Evolutionary conservation across 202 grass and related monocot genomes (phyloP), one percentile per base, ranked within the genome.

Genomic region (Panicum hallii): DNA sequence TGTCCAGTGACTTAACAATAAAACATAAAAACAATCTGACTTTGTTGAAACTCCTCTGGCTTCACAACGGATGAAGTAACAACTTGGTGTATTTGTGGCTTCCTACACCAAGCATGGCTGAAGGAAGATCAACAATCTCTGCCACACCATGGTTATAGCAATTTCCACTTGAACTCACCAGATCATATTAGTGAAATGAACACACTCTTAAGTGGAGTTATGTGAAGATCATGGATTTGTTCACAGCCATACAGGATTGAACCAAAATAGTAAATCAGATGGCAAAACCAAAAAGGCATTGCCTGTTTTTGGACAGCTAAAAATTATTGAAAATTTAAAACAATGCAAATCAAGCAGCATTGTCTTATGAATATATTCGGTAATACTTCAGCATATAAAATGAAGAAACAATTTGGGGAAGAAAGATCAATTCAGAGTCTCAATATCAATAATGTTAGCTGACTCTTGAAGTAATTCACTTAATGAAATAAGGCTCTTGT

Each of bases 1-100:
- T 82, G 84, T 67, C 77, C 67, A 78, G 75, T 79, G 78, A 81
- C 79, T 90, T 85, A 73, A 86, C 45, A 90, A 88, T 65, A 84
- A 80, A 87, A 87, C 78, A 88, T 77, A 65, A 88, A 70, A 44
- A 72, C 60, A 44, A 75, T 81, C 75, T 48, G 58, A 74, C 77
- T 66, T 67, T 94, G 17, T 20, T 77, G 45, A 76, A 88, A 81
- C 58, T 87, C 82, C 71, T 86, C 49, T 70, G 54, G 26, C 49
- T 57, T 68, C 64, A n/a, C 38, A 48, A 11, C 22, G 64, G 69
- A 60, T 16, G 56, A 23, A 72, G 50, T 53, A 62, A 76, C 43
- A 83, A 72, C 55, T 44, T 80, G 47, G 23, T 50, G 56, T 6
- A 28, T 81, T 67, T 47, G 9, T 11, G 10, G 30, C 20, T 0